A percentile compares a stretch with the other conserved stretches of the same genome.
Conservation (phyloP, 2,329 filamentous ascomycete genomes). For the Ophiocordyceps camponoti-leonardi region DNA sequence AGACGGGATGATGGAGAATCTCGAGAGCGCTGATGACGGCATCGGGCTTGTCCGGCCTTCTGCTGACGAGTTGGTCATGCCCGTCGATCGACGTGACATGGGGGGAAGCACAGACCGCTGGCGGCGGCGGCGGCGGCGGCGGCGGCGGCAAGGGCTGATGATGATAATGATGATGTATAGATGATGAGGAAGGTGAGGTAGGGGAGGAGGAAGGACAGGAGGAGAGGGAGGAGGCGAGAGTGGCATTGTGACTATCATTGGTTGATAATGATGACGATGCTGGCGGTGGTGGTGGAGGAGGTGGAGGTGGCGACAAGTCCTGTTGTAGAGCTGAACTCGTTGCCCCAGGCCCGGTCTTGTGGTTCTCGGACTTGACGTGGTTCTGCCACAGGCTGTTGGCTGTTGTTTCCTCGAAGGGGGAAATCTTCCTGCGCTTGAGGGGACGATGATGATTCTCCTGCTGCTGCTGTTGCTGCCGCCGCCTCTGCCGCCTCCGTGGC, state of each 20-base stretch:
- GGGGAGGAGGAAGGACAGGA: too few relatives aligned
- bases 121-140: too few relatives aligned
- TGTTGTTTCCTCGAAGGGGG: not conserved
- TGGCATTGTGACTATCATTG: not conserved
- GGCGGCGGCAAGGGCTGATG: too few relatives aligned
- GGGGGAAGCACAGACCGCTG: not conserved
- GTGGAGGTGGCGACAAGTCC: too few relatives aligned
- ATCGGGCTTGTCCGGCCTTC: not conserved
- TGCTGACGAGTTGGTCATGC: not conserved
- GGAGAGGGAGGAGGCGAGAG: too few relatives aligned
- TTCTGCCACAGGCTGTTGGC: not conserved
- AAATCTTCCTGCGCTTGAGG: not conserved
- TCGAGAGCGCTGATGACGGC: not conserved
- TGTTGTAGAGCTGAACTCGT: not conserved
- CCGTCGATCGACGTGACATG: not conserved
- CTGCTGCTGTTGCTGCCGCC: too few relatives aligned
- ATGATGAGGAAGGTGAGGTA: too few relatives aligned
- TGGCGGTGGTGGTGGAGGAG: too few relatives aligned
- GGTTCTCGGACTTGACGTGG: not conserved
- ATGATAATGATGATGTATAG: too few relatives aligned
- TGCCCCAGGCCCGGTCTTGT: not conserved
- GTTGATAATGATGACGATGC: not conserved
- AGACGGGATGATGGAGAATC: slow-evolving; percentile 1
- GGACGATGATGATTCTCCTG: not conserved
- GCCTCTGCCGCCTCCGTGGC: not conserved